A percentile compares a stretch with the other conserved stretches of the same genome.
These are phyloP conservation scores for Globisporangium spiculum DNA, from an alignment of 352 stramenopile species.

Conservation along the genomic window DNA sequence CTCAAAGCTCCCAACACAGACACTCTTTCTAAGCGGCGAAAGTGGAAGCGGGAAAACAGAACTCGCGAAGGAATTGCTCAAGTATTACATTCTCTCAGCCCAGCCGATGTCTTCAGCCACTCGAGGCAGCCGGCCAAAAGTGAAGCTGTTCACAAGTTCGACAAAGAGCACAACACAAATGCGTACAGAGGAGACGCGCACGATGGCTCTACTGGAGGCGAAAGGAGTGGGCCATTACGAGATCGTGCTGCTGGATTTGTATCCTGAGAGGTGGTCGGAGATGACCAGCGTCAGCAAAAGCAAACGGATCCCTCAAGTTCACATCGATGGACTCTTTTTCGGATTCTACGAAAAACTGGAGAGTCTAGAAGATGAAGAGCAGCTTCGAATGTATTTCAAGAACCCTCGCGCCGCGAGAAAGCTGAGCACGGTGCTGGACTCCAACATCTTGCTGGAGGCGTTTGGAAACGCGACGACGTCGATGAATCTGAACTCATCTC, in stretches of 20 bases:
- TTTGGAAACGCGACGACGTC: slow-evolving; percentile 66
- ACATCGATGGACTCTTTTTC: slow-evolving; percentile 71
- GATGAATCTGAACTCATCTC: slow-evolving; percentile 73
- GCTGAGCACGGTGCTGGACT: slow-evolving; percentile 56
- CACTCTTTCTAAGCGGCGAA: slow-evolving; percentile 56
- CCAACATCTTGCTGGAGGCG: slow-evolving; percentile 73
- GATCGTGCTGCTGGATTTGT: slow-evolving; percentile 67
- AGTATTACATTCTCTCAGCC: slow-evolving; percentile 65
- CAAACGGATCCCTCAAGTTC: slow-evolving; percentile 70
- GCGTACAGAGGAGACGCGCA: slow-evolving; percentile 68
- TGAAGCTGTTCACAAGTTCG: slow-evolving; percentile 77
- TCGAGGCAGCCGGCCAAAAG: slow-evolving; percentile 23
- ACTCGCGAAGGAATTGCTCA: slow-evolving; percentile 73
- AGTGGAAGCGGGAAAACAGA: slow-evolving; percentile 79
- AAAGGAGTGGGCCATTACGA: slow-evolving; percentile 67
- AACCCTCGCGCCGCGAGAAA: slow-evolving; percentile 64
- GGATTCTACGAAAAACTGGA: slow-evolving; percentile 81
- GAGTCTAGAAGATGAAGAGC: slow-evolving; percentile 72
- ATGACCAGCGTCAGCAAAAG: slow-evolving; percentile 68
- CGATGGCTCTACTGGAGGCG: slow-evolving; percentile 68
- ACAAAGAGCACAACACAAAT: slow-evolving; percentile 84
- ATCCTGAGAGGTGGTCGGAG: slow-evolving; percentile 58
- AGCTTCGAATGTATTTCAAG: slow-evolving; percentile 75
- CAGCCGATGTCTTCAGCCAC: slow-evolving; percentile 29
- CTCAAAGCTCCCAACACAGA: slow-evolving; percentile 18